Conservation (phyloP, 768 basidiomycete genomes). For the Favolaschia claudopus region DNA sequence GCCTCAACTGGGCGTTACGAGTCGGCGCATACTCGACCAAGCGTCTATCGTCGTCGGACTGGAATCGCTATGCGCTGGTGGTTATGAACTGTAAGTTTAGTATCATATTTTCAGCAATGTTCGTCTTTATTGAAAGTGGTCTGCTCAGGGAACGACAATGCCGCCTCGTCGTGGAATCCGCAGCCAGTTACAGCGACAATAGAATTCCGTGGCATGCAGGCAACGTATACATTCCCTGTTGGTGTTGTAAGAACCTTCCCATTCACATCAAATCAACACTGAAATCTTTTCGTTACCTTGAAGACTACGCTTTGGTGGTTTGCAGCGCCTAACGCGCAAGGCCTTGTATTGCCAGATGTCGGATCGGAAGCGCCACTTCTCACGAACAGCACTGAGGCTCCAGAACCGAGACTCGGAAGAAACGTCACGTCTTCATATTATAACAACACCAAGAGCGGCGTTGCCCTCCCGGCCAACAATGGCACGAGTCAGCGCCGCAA, state of each 20-base stretch:
- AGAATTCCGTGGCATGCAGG: constrained; percentile 72
- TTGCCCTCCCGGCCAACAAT: too few species aligned
- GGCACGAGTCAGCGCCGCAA: too few species aligned
- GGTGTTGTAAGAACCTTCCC: constrained; percentile 49
- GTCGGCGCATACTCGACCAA: constrained; percentile 73
- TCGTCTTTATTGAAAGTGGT: neutral
- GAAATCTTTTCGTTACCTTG: too few species aligned
- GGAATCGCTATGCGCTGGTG: constrained; percentile 71
- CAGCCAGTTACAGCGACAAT: constrained; percentile 65
- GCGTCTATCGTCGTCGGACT: constrained; percentile 60
- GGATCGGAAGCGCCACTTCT: too few species aligned
- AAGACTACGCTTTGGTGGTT: constrained; percentile 26
- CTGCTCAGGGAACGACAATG: constrained; percentile 56
- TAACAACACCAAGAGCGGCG: too few species aligned
- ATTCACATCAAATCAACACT: too few species aligned
- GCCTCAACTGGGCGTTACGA: constrained; percentile 59
- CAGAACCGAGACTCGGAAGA: too few species aligned
- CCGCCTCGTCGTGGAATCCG: constrained; percentile 59
- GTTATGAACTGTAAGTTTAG: constrained; percentile 70
- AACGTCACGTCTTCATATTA: too few species aligned
- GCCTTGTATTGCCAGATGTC: too few species aligned
- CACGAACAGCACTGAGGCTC: too few species aligned
- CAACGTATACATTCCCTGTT: constrained; percentile 79
- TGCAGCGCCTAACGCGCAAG: constrained; percentile 12
- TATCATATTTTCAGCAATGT: neutral